Evolutionary conservation across 306 rosid species (phyloP).

Genomic region (Prunus davidiana): DNA sequence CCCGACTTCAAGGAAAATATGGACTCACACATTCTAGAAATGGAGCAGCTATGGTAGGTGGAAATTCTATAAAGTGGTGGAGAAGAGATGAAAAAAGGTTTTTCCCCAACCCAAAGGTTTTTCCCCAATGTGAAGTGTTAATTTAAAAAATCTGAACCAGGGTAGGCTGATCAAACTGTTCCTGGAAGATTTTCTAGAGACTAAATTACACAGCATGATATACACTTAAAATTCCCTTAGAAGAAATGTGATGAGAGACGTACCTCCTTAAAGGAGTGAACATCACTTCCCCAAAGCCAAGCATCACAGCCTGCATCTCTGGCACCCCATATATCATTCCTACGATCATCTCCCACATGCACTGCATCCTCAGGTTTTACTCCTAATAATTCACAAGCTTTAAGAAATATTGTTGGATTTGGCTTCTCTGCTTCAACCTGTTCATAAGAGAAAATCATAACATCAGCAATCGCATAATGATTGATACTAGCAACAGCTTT

Average conservation of each 20-base stretch:
- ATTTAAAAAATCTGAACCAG: not conserved
- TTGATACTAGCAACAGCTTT: not conserved
- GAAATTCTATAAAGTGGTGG: not conserved
- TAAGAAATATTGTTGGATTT: constrained; percentile 95
- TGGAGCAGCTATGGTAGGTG: not conserved
- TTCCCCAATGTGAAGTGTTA: not conserved
- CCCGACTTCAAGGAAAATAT: not conserved
- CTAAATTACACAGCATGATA: not conserved
- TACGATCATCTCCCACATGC: constrained; percentile 93
- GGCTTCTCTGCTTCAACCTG: constrained; percentile 97
- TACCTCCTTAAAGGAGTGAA: constrained; percentile 92
- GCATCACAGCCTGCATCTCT: constrained; percentile 99
- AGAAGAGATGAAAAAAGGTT: not conserved
- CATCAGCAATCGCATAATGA: not conserved
- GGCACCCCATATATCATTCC: constrained; percentile 97
- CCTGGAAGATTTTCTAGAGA: not conserved
- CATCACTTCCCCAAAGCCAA: constrained; percentile 99
- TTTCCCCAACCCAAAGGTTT: not conserved
- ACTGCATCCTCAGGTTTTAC: constrained; percentile 92
- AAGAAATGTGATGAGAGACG: constrained; percentile 13
- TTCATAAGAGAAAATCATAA: not conserved
- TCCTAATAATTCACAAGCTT: constrained; percentile 82
- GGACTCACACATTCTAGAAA: not conserved
- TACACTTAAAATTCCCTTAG: not conserved
- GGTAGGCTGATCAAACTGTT: not conserved